Percentiles rank a stretch among this genome's conserved stretches.
Conservation (phyloP, 2,329 filamentous ascomycete genomes). For the Paraphoma sp. region DNA sequence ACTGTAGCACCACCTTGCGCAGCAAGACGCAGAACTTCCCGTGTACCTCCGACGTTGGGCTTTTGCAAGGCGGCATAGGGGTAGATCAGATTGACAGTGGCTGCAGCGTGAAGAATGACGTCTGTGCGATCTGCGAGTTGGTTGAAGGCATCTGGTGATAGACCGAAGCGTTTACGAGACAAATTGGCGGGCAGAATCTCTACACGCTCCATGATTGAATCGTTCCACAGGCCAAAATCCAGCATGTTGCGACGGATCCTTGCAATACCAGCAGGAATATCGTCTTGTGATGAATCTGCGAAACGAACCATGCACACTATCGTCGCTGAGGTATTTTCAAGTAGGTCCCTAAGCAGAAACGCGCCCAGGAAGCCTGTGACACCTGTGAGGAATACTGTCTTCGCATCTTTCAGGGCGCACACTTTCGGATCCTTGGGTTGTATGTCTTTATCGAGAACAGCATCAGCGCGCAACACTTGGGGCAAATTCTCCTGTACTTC, state of each 20-base stretch:
- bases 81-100: constrained; percentile 76
- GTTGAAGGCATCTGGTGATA: constrained; percentile 70
- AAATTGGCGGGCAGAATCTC: constrained; percentile 78
- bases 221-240: constrained; percentile 79
- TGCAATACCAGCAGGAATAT: constrained; percentile 71
- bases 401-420: constrained; percentile 67
- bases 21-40: constrained; percentile 75
- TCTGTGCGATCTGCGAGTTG: constrained; percentile 70
- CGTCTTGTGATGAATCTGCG: constrained; percentile 69
- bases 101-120: constrained; percentile 78
- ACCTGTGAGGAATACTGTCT: constrained; percentile 75
- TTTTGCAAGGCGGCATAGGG: constrained; percentile 77
- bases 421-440: constrained; percentile 61
- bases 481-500: constrained; percentile 79
- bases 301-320: constrained; percentile 79
- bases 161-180: constrained; percentile 70
- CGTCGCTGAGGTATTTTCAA: constrained; percentile 71
- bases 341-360: constrained; percentile 72
- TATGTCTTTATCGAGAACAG: constrained; percentile 73
- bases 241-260: constrained; percentile 77
- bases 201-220: constrained; percentile 78
- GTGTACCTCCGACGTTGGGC: constrained; percentile 80
- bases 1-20: constrained; percentile 72
- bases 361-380: constrained; percentile 79
- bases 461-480: constrained; percentile 71